A percentile compares a stretch with the other conserved stretches of the same genome.
Conservation (phyloP, 1,284 basidiomycete species). For the Trichosporon ovoides region DNA sequence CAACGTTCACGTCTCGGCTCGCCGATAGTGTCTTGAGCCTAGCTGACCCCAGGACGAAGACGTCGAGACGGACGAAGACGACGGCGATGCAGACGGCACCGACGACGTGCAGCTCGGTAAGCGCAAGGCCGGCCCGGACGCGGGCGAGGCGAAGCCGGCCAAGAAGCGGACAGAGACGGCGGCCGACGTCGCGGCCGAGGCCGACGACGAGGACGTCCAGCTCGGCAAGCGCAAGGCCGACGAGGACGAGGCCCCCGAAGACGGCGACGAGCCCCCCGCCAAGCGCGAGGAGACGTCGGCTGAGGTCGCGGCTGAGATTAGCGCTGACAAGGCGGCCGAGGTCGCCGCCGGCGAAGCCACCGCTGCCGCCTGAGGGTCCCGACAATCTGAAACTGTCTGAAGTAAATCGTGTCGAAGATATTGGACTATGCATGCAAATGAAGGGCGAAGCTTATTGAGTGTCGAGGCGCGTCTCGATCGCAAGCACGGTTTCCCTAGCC, state of each 20-base stretch:
- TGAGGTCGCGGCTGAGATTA: neutral
- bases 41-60: slow-evolving; percentile 14
- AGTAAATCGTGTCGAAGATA: neutral
- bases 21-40: neutral
- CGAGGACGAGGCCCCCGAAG: slow-evolving; percentile 3
- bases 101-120: slow-evolving; percentile 18
- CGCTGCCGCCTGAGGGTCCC: neutral
- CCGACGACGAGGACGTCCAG: slow-evolving; percentile 1
- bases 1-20: neutral
- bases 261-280: slow-evolving; percentile 1
- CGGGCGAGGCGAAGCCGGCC: slow-evolving; percentile 9
- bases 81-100: slow-evolving; percentile 20
- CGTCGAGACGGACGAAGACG: slow-evolving; percentile 18
- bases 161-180: slow-evolving; percentile 10
- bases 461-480: slow-evolving; percentile 25
- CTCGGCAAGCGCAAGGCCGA: slow-evolving; percentile 3
- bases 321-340: neutral
- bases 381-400: neutral
- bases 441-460: neutral
- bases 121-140: slow-evolving; percentile 21
- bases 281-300: slow-evolving; percentile 4
- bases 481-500: slow-evolving; percentile 18
- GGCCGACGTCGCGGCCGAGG: slow-evolving; percentile 5
- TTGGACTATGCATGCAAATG: slow-evolving; percentile 2
- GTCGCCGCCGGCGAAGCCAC: neutral